These are phyloP conservation scores for Cladosporium sp. DNA, from an alignment of 2,329 filamentous ascomycete species.

Conservation along the genomic window DNA sequence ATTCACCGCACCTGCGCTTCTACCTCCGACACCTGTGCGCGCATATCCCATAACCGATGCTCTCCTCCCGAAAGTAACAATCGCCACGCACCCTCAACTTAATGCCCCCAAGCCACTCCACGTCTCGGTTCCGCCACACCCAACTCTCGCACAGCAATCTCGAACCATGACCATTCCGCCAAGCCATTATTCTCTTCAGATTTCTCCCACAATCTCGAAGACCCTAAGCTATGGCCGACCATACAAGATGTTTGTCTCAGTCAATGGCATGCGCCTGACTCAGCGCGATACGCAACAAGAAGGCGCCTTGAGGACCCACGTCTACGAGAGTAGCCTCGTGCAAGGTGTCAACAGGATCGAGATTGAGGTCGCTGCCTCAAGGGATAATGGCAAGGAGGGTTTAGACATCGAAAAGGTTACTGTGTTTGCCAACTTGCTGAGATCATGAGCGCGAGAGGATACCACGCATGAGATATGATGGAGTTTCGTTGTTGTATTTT, in stretches of 20 bases:
- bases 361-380: slow-evolving; percentile 65
- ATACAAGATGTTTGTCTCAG: slow-evolving; percentile 70
- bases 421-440: slow-evolving; percentile 67
- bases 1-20: slow-evolving; percentile 32
- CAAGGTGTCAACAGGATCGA: slow-evolving; percentile 73
- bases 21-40: slow-evolving; percentile 28
- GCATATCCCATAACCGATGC: slow-evolving; percentile 49
- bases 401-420: slow-evolving; percentile 74
- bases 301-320: slow-evolving; percentile 48
- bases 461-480: too few relatives aligned
- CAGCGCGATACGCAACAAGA: slow-evolving; percentile 39
- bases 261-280: slow-evolving; percentile 61
- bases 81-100: slow-evolving; percentile 64
- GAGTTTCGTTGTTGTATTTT: too few relatives aligned
- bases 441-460: slow-evolving; percentile 29
- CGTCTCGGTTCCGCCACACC: slow-evolving; percentile 61
- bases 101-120: slow-evolving; percentile 55
- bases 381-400: slow-evolving; percentile 28
- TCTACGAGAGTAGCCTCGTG: slow-evolving; percentile 69
- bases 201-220: slow-evolving; percentile 59
- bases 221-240: slow-evolving; percentile 59
- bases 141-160: slow-evolving; percentile 64
- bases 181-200: slow-evolving; percentile 65
- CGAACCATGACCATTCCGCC: slow-evolving; percentile 65
- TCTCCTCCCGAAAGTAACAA: slow-evolving; percentile 60